These are phyloP conservation scores for Pistacia vera DNA, from an alignment of 345 rosid genomes.

Conservation along the genomic window DNA sequence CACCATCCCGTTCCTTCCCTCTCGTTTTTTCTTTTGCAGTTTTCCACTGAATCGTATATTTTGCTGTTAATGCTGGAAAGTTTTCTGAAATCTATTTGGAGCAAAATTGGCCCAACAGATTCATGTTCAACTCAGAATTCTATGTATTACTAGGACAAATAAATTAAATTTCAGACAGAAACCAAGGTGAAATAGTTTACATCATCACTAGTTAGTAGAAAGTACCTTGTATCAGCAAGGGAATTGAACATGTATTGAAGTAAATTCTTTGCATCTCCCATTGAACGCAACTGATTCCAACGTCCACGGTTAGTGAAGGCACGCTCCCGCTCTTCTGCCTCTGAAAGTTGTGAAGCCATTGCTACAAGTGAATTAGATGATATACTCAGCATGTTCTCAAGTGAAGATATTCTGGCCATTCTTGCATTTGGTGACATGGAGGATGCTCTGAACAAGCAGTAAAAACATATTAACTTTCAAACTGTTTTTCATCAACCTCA, in stretches of 20 bases:
- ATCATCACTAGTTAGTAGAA: slow-evolving; percentile 14
- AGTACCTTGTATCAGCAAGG: slow-evolving; percentile 82
- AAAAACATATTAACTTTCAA: slow-evolving; percentile 12
- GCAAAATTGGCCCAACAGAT: neutral
- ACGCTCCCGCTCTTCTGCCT: slow-evolving; percentile 97
- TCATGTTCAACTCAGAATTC: neutral
- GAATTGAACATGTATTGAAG: slow-evolving; percentile 95
- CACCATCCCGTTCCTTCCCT: no score
- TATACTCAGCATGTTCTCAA: slow-evolving; percentile 89
- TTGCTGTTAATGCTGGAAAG: neutral
- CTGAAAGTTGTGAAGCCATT: slow-evolving; percentile 99
- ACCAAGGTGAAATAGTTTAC: slow-evolving; percentile 2
- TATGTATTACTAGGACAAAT: neutral
- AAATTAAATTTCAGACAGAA: neutral
- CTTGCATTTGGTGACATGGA: slow-evolving; percentile 96
- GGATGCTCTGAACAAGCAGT: slow-evolving; percentile 66
- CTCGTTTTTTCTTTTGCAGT: neutral
- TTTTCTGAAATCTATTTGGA: slow-evolving; percentile 1
- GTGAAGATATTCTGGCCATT: slow-evolving; percentile 85
- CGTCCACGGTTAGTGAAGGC: slow-evolving; percentile 89
- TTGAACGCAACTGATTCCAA: slow-evolving; percentile 97
- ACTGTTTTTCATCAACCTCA: slow-evolving; percentile 11
- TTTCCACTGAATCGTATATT: neutral
- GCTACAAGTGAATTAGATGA: slow-evolving; percentile 94
- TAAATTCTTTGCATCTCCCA: slow-evolving; percentile 97